These are phyloP conservation scores for Ceratobasidium sp. DNA, from an alignment of 1,284 basidiomycete genomes.

Conservation along the genomic window DNA sequence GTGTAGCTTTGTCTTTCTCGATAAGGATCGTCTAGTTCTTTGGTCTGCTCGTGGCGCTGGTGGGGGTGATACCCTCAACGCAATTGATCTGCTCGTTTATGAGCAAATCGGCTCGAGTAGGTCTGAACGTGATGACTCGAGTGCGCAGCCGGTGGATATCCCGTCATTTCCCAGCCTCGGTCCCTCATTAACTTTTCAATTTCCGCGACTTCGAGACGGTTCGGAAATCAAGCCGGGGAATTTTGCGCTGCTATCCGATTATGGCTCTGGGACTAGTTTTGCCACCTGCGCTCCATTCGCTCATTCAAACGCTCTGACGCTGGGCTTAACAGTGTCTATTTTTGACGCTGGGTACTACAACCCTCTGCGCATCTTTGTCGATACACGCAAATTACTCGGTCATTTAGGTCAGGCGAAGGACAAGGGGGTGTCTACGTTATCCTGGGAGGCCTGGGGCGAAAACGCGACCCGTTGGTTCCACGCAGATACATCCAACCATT, in stretches of 20 bases:
- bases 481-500: constrained; percentile 2
- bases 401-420: not conserved
- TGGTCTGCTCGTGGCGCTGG: not conserved
- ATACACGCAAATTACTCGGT: not conserved
- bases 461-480: constrained; percentile 29
- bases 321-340: not conserved
- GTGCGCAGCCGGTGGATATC: not conserved
- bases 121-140: not conserved
- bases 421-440: not conserved
- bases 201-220: not conserved
- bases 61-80: not conserved
- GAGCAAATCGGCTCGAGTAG: not conserved
- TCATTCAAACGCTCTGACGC: not conserved
- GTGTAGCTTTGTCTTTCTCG: constrained; percentile 11
- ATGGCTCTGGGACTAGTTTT: not conserved
- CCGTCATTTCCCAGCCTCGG: not conserved
- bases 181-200: not conserved
- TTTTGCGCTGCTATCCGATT: not conserved
- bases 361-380: constrained; percentile 16
- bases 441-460: constrained; percentile 37
- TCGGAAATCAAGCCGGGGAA: not conserved
- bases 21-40: not conserved
- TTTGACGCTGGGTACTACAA: not conserved
- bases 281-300: not conserved
- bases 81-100: constrained; percentile 18